A percentile compares a stretch with the other conserved stretches of the same genome.
Evolutionary conservation across 2,329 filamentous ascomycete genomes (phyloP).

Genomic region (Bipolaris victoriae): DNA sequence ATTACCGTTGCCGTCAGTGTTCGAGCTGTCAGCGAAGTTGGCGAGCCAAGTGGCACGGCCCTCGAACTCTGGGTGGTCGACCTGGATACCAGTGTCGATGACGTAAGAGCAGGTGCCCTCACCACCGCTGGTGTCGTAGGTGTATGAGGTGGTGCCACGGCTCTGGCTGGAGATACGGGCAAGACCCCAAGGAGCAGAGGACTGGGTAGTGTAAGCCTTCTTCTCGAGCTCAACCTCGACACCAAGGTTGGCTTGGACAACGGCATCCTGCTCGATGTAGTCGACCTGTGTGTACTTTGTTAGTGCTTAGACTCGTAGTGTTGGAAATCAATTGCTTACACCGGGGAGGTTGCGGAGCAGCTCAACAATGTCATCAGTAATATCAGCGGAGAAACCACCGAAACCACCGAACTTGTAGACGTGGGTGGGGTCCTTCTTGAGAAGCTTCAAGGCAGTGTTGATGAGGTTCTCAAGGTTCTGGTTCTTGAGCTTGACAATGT

Average conservation of each 20-base stretch:
- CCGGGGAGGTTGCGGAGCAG: slow-evolving; percentile 38
- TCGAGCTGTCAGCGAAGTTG: slow-evolving; percentile 46
- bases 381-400: slow-evolving; percentile 49
- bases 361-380: slow-evolving; percentile 39
- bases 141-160: slow-evolving; percentile 42
- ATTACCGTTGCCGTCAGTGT: slow-evolving; percentile 43
- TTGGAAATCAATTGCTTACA: slow-evolving; percentile 23
- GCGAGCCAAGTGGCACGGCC: slow-evolving; percentile 48
- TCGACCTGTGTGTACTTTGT: slow-evolving; percentile 40
- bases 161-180: slow-evolving; percentile 48
- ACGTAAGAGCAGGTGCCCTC: slow-evolving; percentile 61
- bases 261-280: slow-evolving; percentile 50
- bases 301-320: not conserved
- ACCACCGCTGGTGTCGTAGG: slow-evolving; percentile 50
- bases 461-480: slow-evolving; percentile 37
- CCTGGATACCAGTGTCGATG: slow-evolving; percentile 69
- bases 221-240: slow-evolving; percentile 27
- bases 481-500: slow-evolving; percentile 56
- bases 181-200: slow-evolving; percentile 51
- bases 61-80: slow-evolving; percentile 57
- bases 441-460: slow-evolving; percentile 33
- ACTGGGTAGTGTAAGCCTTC: slow-evolving; percentile 48
- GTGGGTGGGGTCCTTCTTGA: slow-evolving; percentile 40
- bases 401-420: slow-evolving; percentile 49
- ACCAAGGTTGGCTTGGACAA: slow-evolving; percentile 40